phyloP scores from a whole-genome alignment of 2,329 filamentous ascomycete species.

The Mycosphaerella arachidis region DNA sequence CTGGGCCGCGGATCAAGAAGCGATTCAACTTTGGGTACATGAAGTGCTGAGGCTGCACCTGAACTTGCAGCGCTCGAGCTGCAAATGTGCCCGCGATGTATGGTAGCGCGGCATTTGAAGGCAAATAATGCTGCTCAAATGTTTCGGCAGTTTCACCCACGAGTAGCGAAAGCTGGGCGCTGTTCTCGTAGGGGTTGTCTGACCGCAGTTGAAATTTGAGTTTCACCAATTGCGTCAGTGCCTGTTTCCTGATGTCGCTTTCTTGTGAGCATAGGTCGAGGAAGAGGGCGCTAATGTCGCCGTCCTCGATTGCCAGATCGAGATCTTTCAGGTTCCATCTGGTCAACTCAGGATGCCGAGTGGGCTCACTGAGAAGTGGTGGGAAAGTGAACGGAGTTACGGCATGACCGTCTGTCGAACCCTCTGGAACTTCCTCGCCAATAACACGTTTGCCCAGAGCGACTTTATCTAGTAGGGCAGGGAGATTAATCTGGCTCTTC shows the following conservation, averaged over 20 bases:
- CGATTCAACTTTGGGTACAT: constrained; percentile 83
- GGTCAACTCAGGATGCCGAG: constrained; percentile 46
- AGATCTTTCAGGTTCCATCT: constrained; percentile 72
- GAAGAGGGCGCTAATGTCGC: constrained; percentile 64
- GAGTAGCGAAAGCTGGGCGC: constrained; percentile 72
- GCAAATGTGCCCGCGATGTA: constrained; percentile 75
- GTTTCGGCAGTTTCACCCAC: constrained; percentile 78
- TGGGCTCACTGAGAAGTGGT: constrained; percentile 38
- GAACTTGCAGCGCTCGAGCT: constrained; percentile 61
- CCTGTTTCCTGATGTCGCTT: constrained; percentile 72
- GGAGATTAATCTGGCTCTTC: constrained; percentile 4
- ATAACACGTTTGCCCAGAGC: not conserved
- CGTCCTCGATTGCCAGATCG: constrained; percentile 75
- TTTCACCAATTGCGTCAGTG: constrained; percentile 64
- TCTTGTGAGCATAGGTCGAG: constrained; percentile 72
- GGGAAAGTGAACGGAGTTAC: constrained; percentile 19
- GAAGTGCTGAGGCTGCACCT: constrained; percentile 71
- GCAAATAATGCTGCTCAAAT: constrained; percentile 44
- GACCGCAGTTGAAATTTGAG: constrained; percentile 51
- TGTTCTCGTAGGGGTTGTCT: constrained; percentile 70
- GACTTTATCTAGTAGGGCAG: not conserved
- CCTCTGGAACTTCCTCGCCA: not conserved
- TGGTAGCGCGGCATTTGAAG: constrained; percentile 50
- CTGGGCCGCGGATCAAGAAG: constrained; percentile 72
- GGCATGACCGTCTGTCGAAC: not conserved